Evolutionary conservation across 2,329 filamentous ascomycete genomes (phyloP), one percentile per base, ranked within the genome.

Genomic region (Calonectria naviculata): DNA sequence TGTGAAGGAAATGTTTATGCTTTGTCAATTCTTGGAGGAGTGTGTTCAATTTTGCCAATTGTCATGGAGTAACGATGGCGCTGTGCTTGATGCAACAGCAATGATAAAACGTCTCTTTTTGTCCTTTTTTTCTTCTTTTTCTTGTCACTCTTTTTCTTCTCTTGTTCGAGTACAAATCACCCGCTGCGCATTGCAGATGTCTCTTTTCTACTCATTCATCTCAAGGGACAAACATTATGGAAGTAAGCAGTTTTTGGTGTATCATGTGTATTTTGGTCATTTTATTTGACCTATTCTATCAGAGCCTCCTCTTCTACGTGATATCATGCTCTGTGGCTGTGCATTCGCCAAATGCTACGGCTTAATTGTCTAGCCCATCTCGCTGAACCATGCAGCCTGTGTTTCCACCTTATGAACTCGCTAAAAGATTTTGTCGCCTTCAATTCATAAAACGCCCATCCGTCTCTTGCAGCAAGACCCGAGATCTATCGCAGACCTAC

Each of bases 401-500:
- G 31, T 24, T 36, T 24, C 42, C 56, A 28, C 17, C 26, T 60
- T 31, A 67, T 41, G 21, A 56, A 56, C 31, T 56, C 52, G 52
- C 52, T 56, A 56, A 24, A 31, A 36, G 24, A 31, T 42, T 58
- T 60, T 67, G 34, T 61, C 38, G 52, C 54, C 65, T 60, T 67
- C 31, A 38, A 60, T 47, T 67, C 65, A 67, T 61, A 60, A 67
- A 67, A 67, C 65, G 65, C 65, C 65, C 44, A 67, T 61, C 34
- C 42, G 17, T 49, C 26, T 34, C 46, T 67, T 61, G 54, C 34
- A 46, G 52, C 42, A 41, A 31, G 46, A 61, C 5, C 26, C 42
- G 26, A 24, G 15, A 26, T 65, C 52, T 56, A 56, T 46, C 42
- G 29, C 31, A 24, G 54, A 13, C 17, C 41, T 24, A 15, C 7